These are phyloP conservation scores for Corinectria fuckeliana DNA, from an alignment of 2,329 filamentous ascomycete genomes.

Conservation along the genomic window DNA sequence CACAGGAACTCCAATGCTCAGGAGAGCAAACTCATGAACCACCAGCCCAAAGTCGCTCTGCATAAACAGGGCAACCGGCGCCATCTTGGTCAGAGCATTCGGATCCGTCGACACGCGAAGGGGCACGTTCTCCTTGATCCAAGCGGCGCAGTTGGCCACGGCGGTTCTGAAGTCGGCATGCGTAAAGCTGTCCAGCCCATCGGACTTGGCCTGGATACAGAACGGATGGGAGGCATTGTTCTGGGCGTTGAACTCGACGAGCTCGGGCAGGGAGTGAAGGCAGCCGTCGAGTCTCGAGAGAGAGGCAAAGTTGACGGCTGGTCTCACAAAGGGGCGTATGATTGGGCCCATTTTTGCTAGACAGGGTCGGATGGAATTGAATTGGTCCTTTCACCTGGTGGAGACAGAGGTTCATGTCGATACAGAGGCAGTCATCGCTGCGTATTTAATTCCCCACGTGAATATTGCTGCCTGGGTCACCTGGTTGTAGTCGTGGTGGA, in stretches of 20 bases:
- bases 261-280: conserved; percentile 30
- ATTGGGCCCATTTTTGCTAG: conserved; percentile 12
- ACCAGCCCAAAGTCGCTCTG: conserved; percentile 40
- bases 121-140: conserved; percentile 25
- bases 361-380: background rate
- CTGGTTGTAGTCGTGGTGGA: background rate
- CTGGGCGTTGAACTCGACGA: conserved; percentile 39
- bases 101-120: background rate
- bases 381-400: background rate
- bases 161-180: conserved; percentile 30
- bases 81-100: conserved; percentile 14
- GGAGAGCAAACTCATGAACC: conserved; percentile 35
- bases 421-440: background rate
- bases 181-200: conserved; percentile 22
- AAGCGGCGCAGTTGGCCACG: conserved; percentile 24
- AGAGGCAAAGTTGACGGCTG: conserved; percentile 27
- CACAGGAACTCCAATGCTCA: conserved; percentile 35
- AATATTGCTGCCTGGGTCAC: background rate
- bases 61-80: conserved; percentile 38
- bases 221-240: conserved; percentile 36
- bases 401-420: background rate
- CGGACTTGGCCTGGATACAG: conserved; percentile 34
- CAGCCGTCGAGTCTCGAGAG: conserved; percentile 16
- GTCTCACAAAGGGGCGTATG: conserved; percentile 22
- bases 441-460: background rate